phyloP scores from a whole-genome alignment of 345 rosid species.

The Salix exigua region DNA sequence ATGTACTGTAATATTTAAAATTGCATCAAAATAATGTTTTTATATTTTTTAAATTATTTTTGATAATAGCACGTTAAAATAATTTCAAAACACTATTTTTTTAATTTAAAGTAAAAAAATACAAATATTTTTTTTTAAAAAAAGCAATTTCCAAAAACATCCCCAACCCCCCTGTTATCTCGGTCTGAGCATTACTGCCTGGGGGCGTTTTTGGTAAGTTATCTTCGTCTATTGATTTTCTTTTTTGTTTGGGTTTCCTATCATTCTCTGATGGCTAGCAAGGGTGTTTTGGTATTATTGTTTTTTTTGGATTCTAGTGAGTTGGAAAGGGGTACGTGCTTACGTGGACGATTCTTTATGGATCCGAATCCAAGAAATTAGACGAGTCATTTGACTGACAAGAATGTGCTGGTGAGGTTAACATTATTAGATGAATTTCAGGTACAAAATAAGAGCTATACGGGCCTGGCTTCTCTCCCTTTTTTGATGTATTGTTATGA shows the following conservation, averaged over 20 bases:
- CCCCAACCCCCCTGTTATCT: too few relatives aligned
- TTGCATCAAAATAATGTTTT: too few relatives aligned
- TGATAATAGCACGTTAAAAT: too few relatives aligned
- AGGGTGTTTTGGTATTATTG: background rate
- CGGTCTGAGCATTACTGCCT: too few relatives aligned
- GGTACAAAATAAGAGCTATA: slow-evolving; percentile 9
- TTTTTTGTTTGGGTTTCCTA: background rate
- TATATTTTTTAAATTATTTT: too few relatives aligned
- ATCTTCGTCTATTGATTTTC: background rate
- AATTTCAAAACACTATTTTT: too few relatives aligned
- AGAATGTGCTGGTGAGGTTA: background rate
- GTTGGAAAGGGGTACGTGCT: background rate
- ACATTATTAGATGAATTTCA: background rate
- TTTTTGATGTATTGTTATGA: background rate
- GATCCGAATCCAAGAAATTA: background rate
- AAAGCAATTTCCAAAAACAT: too few relatives aligned
- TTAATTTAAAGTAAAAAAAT: too few relatives aligned
- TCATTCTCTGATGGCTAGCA: background rate
- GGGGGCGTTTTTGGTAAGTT: background rate
- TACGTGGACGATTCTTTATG: background rate
- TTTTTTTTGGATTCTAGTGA: too few relatives aligned
- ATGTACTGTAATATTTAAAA: too few relatives aligned
- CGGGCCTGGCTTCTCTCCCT: background rate
- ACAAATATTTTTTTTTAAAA: too few relatives aligned
- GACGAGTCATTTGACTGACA: too few relatives aligned